These are phyloP conservation scores for Ophiocordyceps camponoti-floridani DNA, from an alignment of 2,329 filamentous ascomycete genomes.

Conservation along the genomic window DNA sequence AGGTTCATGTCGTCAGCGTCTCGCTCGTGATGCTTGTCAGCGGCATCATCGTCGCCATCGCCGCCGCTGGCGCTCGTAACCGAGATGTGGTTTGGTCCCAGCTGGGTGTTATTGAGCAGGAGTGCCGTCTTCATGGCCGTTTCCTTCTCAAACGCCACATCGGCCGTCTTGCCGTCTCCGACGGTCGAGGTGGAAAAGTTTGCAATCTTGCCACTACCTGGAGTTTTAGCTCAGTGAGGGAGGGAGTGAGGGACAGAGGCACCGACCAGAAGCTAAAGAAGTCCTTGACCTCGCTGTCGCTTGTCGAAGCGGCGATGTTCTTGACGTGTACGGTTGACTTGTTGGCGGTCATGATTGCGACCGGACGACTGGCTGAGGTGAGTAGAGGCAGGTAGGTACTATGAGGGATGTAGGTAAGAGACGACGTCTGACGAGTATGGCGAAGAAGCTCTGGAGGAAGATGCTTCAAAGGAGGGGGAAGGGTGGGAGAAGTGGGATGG, in stretches of 20 bases:
- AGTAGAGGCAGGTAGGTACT: no score
- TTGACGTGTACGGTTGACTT: slow-evolving; percentile 51
- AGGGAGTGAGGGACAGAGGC: no score
- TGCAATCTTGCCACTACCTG: slow-evolving; percentile 69
- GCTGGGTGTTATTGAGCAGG: slow-evolving; percentile 90
- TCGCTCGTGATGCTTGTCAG: slow-evolving; percentile 35
- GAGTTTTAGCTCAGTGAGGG: not conserved
- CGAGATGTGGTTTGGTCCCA: slow-evolving; percentile 70
- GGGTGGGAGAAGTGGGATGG: not conserved
- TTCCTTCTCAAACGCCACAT: slow-evolving; percentile 93
- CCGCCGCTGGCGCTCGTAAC: slow-evolving; percentile 51
- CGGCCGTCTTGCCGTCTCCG: slow-evolving; percentile 60
- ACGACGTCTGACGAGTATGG: not conserved
- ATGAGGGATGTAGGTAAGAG: no score
- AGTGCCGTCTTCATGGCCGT: slow-evolving; percentile 94
- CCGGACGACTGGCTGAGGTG: no score
- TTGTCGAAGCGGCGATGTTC: slow-evolving; percentile 68
- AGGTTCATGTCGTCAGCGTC: slow-evolving; percentile 46
- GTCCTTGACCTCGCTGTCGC: slow-evolving; percentile 80
- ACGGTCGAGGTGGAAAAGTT: slow-evolving; percentile 56
- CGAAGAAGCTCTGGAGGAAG: not conserved
- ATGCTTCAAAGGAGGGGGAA: not conserved
- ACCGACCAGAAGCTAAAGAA: slow-evolving; percentile 93
- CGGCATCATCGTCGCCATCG: slow-evolving; percentile 41
- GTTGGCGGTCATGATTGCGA: slow-evolving; percentile 1